Conservation (phyloP, 768 basidiomycete species). For the Hericium erinaceus region DNA sequence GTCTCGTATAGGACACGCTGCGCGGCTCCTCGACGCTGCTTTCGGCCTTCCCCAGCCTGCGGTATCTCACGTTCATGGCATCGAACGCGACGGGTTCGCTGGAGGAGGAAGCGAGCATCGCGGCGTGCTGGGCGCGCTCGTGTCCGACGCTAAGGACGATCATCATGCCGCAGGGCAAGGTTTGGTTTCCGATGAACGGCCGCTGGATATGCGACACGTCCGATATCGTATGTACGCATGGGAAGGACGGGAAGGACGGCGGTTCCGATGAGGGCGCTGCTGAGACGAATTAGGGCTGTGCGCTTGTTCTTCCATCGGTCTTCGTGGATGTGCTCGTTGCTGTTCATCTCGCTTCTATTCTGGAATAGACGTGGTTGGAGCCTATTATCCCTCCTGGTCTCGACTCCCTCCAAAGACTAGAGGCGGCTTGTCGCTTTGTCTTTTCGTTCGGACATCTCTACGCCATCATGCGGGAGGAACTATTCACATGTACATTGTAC, state of each 20-base stretch:
- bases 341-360: no score
- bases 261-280: not conserved
- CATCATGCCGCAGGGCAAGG: slow-evolving; percentile 50
- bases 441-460: no score
- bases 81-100: slow-evolving; percentile 19
- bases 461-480: no score
- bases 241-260: not conserved
- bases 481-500: no score
- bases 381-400: no score
- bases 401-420: no score
- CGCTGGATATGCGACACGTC: not conserved
- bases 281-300: no score
- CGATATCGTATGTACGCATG: not conserved
- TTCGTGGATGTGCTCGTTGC: no score
- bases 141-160: slow-evolving; percentile 58
- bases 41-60: slow-evolving; percentile 26
- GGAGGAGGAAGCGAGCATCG: slow-evolving; percentile 41
- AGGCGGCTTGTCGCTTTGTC: no score
- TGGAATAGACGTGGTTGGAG: no score
- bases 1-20: slow-evolving; percentile 28
- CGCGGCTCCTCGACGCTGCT: slow-evolving; percentile 32
- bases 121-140: slow-evolving; percentile 42
- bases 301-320: no score
- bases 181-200: slow-evolving; percentile 38
- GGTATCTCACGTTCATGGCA: slow-evolving; percentile 57